These are phyloP conservation scores for Hypoxylon fragiforme DNA, from an alignment of 495 filamentous ascomycete genomes.

Conservation along the genomic window DNA sequence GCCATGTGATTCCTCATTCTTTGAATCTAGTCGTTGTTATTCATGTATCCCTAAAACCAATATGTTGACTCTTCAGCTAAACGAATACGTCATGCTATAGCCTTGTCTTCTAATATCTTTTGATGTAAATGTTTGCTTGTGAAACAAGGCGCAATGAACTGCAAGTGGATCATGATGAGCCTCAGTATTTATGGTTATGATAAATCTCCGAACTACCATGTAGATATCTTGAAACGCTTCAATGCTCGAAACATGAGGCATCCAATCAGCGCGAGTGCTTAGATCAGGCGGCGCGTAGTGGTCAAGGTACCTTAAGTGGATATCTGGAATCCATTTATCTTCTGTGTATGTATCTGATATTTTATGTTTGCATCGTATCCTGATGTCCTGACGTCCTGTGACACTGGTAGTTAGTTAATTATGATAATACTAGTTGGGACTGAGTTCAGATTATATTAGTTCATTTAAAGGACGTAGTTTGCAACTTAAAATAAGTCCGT, in stretches of 20 bases:
- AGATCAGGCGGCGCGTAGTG: constrained; percentile 1
- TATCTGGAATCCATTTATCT: neutral
- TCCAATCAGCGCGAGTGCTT: constrained; percentile 5
- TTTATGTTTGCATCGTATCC: constrained; percentile 8
- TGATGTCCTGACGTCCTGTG: constrained; percentile 7
- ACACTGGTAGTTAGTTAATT: constrained; percentile 4
- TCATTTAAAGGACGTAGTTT: constrained; percentile 10
- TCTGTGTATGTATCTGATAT: neutral
- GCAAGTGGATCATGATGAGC: neutral
- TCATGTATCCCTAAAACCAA: no score
- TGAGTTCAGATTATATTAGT: constrained; percentile 6
- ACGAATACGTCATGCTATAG: no score
- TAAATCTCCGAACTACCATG: constrained; percentile 2
- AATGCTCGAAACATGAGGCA: constrained; percentile 5
- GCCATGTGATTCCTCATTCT: no score
- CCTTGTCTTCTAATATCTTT: no score
- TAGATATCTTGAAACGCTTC: neutral
- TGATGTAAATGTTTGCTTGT: neutral
- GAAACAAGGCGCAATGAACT: neutral
- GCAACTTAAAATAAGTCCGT: constrained; percentile 7
- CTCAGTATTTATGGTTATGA: neutral
- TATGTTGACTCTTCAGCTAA: no score
- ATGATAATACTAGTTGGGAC: neutral
- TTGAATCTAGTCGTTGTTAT: no score
- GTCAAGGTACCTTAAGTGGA: no score